Base-by-base conservation (phyloP, 768 basidiomycete species). In the Tricholoma terreum region DNA sequence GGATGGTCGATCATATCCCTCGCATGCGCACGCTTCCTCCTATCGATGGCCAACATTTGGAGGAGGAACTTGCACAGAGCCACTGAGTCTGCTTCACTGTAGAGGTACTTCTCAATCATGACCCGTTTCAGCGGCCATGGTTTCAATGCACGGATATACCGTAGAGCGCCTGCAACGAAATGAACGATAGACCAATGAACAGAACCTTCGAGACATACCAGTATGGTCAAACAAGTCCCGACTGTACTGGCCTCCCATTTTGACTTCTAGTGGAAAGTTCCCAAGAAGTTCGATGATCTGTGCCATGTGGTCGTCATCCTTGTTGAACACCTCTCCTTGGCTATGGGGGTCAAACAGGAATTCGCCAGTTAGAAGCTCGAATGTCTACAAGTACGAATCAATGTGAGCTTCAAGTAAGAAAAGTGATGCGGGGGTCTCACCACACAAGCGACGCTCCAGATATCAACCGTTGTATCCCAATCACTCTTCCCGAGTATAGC, bases 281-380 rank as follows among this genome's bases (percentile, higher is more conserved):
- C 94, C 94, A 57, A 95, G 74, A 9, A 97, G 77, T 75, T 97
- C 94, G 55, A 95, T 87, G 59, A 96, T 92, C 75, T 95, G 94
- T 34, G 94, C 94, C 82, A 95, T 85, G 64, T 97, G 94, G 69
- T 98, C 96, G 66, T 95, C 94, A 70, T 97, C 94, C 72, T 94
- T 94, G 57, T 85, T 87, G 66, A 92, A 95, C 46, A 90, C 73
- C 62, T 87, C 86, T 22, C 85, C 84, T 71, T 90, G 88, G 24
- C 84, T 85, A 59, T 90, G 89, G 14, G 92, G 92, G 67, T 96
- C 94, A 69, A 97, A 96, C 40, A 97, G 82, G 69, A 88, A 94
- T 69, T 96, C 94, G 19, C 90, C 90, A 1, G 92, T 94, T 58
- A 95, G 75, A 60, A 97, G 80, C 71, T 97, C 94, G 64, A 97